Evolutionary conservation across 768 basidiomycete species (phyloP).

Genomic region (Tulasnella sp.): DNA sequence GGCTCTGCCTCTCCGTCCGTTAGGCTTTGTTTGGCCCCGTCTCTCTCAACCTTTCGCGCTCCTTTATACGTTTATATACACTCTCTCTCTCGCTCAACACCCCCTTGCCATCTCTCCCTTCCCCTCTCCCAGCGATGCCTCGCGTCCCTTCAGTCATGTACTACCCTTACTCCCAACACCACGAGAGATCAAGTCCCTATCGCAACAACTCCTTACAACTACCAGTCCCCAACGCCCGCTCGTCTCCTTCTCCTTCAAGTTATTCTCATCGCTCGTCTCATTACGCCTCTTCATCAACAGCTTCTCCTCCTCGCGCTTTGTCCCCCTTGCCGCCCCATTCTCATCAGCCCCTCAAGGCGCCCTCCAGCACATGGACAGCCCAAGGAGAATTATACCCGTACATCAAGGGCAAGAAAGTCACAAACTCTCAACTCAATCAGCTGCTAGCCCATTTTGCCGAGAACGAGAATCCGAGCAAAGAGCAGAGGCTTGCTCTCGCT

Average conservation of each 20-base stretch:
- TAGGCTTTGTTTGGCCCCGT: background rate
- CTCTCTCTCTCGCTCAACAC: background rate
- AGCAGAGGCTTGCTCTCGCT: slow-evolving; percentile 22
- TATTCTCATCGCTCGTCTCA: slow-evolving; percentile 13
- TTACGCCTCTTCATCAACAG: slow-evolving; percentile 15
- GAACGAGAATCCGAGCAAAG: slow-evolving; percentile 22
- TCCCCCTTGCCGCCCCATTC: background rate
- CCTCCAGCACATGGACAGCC: slow-evolving; percentile 10
- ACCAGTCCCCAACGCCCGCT: slow-evolving; percentile 1
- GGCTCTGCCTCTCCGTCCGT: background rate
- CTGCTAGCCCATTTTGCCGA: slow-evolving; percentile 23
- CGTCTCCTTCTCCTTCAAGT: background rate
- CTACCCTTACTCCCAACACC: background rate
- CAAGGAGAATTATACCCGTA: slow-evolving; percentile 25
- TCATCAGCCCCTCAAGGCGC: background rate
- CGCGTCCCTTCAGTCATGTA: background rate
- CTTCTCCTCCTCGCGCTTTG: background rate
- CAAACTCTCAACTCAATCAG: slow-evolving; percentile 19
- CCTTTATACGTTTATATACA: background rate
- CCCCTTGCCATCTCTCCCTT: background rate
- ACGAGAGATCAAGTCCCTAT: slow-evolving; percentile 1
- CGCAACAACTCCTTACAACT: background rate
- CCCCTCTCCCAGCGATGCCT: background rate
- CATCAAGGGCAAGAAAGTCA: slow-evolving; percentile 27
- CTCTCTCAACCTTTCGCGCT: slow-evolving; percentile 4